phyloP scores from a whole-genome alignment of 345 rosid genomes.

The Hibiscus trionum region DNA sequence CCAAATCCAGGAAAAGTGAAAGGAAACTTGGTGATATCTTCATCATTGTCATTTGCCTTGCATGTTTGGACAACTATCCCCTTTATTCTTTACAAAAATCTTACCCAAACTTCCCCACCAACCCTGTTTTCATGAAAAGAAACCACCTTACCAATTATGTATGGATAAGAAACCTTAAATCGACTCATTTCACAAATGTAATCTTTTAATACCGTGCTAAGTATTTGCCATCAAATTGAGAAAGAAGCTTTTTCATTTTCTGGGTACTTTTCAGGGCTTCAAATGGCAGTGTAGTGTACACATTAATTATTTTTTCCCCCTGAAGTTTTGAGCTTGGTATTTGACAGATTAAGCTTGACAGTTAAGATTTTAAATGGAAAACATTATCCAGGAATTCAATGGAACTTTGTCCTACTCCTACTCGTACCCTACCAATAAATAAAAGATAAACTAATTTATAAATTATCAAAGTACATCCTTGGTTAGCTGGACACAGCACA shows the following conservation, averaged over 20 bases:
- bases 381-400: not conserved
- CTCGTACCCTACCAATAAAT: not conserved
- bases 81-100: not conserved
- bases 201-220: not conserved
- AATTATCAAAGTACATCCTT: too few relatives aligned
- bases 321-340: not conserved
- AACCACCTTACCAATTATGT: not conserved
- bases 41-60: not conserved
- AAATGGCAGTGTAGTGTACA: too few relatives aligned
- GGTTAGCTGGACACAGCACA: conserved; percentile 12
- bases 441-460: too few relatives aligned
- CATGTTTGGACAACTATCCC: not conserved
- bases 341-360: not conserved
- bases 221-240: not conserved
- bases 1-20: not conserved
- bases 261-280: not conserved
- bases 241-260: not conserved
- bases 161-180: not conserved
- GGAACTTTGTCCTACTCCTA: not conserved
- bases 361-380: not conserved
- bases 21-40: not conserved
- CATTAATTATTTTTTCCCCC: too few relatives aligned
- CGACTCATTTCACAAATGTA: not conserved
- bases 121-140: not conserved
- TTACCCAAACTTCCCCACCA: not conserved